phyloP scores from a whole-genome alignment of 169 alveolate genomes.

The Babesia ovis region DNA sequence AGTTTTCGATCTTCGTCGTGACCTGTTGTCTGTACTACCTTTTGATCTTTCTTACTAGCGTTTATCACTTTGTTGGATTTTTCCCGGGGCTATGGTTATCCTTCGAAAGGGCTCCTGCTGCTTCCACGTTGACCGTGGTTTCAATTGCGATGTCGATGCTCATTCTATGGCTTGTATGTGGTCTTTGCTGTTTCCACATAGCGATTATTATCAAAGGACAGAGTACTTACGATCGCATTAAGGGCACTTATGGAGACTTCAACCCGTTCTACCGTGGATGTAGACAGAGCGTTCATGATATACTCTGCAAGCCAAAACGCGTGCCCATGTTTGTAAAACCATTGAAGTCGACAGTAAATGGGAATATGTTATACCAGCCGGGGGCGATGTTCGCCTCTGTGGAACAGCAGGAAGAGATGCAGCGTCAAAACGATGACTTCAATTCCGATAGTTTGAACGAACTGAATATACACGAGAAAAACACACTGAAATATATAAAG shows the following conservation, averaged over 20 bases:
- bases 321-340: constrained; percentile 11
- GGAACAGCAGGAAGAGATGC: constrained; percentile 28
- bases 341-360: neutral
- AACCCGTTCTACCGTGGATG: constrained; percentile 74
- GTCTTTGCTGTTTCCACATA: constrained; percentile 78
- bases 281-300: constrained; percentile 14
- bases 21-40: constrained; percentile 69
- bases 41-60: constrained; percentile 28
- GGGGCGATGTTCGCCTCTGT: constrained; percentile 48
- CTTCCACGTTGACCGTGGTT: constrained; percentile 56
- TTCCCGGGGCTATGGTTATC: constrained; percentile 26
- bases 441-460: neutral
- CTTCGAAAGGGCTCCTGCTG: constrained; percentile 34
- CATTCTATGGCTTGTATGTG: constrained; percentile 77
- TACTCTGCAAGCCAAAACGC: neutral
- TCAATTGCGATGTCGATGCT: constrained; percentile 41
- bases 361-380: constrained; percentile 23
- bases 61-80: constrained; percentile 65
- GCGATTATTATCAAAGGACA: constrained; percentile 67
- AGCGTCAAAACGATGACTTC: constrained; percentile 3
- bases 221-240: constrained; percentile 81
- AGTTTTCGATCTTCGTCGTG: constrained; percentile 76
- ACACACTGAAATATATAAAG: constrained; percentile 22
- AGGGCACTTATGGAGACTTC: constrained; percentile 72
- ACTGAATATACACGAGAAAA: constrained; percentile 24